Conservation (phyloP, 1,139 yeast species). For the Blastobotrys buckinghamii region DNA sequence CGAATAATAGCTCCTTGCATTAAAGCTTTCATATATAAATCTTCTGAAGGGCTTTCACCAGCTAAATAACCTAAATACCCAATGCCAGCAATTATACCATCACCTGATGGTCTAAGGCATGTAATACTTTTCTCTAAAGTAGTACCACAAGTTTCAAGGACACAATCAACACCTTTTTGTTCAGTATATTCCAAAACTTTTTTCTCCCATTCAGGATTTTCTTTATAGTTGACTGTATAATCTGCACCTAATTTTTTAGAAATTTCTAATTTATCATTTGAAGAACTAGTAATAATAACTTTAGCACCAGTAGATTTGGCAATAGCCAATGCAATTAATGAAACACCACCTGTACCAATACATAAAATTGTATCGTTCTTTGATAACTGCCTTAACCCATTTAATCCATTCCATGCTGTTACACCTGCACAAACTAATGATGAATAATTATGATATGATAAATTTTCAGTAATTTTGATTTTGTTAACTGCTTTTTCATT, state of each 20-base stretch:
- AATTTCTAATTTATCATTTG: conserved; percentile 16
- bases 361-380: conserved; percentile 18
- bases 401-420: conserved; percentile 19
- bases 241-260: conserved; percentile 12
- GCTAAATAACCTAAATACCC: conserved; percentile 12
- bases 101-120: conserved; percentile 13
- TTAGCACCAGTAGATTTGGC: conserved; percentile 19
- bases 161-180: conserved; percentile 14
- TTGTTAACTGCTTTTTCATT: conserved; percentile 12
- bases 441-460: conserved; percentile 15
- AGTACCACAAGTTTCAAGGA: conserved; percentile 18
- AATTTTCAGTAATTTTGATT: neutral
- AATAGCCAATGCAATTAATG: conserved; percentile 17
- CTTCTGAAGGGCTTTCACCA: conserved; percentile 10
- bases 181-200: conserved; percentile 15
- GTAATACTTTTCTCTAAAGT: conserved; percentile 14
- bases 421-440: conserved; percentile 18
- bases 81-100: conserved; percentile 11
- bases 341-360: conserved; percentile 20
- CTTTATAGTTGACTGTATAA: conserved; percentile 15
- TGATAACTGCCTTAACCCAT: conserved; percentile 13
- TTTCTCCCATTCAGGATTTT: conserved; percentile 14
- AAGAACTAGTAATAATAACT: conserved; percentile 18
- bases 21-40: conserved; percentile 9
- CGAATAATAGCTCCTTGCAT: conserved; percentile 12